Conservation (phyloP, 768 basidiomycete genomes). For the Podaxis mareebaensis region DNA sequence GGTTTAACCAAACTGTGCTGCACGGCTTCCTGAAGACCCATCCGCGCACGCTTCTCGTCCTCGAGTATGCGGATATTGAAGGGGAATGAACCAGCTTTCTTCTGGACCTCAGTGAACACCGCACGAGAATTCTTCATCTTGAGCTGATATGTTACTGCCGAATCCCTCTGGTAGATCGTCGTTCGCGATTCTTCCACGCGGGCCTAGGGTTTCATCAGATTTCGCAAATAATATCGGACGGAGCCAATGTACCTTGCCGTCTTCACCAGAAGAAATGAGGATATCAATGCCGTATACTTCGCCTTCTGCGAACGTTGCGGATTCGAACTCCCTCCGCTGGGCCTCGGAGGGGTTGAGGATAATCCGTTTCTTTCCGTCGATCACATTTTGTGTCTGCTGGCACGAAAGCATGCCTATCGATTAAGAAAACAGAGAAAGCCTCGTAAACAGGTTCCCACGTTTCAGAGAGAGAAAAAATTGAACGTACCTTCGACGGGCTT, state of each 20-base stretch:
- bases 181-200: slow-evolving; percentile 88
- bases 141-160: slow-evolving; percentile 86
- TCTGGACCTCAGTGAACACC: slow-evolving; percentile 97
- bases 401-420: slow-evolving; percentile 87
- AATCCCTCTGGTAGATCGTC: slow-evolving; percentile 90
- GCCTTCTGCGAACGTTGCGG: slow-evolving; percentile 83
- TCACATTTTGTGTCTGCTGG: slow-evolving; percentile 91
- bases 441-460: not conserved
- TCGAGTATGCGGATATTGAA: slow-evolving; percentile 94
- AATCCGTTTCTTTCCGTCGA: slow-evolving; percentile 95
- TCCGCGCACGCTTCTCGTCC: slow-evolving; percentile 93
- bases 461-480: slow-evolving; percentile 3
- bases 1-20: slow-evolving; percentile 93
- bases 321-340: slow-evolving; percentile 86
- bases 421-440: slow-evolving; percentile 13
- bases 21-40: slow-evolving; percentile 95
- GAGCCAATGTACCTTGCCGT: slow-evolving; percentile 73
- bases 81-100: slow-evolving; percentile 97
- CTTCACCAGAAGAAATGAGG: slow-evolving; percentile 82
- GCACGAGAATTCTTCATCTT: slow-evolving; percentile 97
- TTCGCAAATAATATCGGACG: not conserved
- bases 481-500: slow-evolving; percentile 89
- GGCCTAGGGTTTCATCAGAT: slow-evolving; percentile 51
- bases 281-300: slow-evolving; percentile 97
- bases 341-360: slow-evolving; percentile 86